phyloP scores from a whole-genome alignment of 2,329 filamentous ascomycete genomes.

The Myriosclerotinia curreyana region DNA sequence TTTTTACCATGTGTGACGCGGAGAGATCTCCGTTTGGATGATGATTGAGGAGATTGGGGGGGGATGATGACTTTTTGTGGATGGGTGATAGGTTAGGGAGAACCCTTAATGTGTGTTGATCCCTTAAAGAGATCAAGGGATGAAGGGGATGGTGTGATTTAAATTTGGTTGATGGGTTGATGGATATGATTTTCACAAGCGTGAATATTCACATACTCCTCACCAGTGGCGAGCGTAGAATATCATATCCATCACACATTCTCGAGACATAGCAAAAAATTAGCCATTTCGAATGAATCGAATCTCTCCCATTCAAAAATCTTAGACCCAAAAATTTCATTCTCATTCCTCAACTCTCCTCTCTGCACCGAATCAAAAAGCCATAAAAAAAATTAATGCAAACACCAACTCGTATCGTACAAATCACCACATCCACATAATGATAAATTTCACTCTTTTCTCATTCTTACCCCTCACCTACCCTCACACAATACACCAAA shows the following conservation, averaged over 20 bases:
- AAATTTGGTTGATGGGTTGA: neutral
- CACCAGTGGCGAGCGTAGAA: neutral
- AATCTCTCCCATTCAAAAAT: too few species aligned
- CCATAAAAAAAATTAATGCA: neutral
- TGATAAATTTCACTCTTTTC: too few species aligned
- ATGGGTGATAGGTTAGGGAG: neutral
- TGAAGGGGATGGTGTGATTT: neutral
- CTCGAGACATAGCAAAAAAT: too few species aligned
- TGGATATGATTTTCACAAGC: neutral
- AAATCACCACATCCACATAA: neutral
- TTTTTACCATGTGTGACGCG: neutral
- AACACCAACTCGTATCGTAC: neutral
- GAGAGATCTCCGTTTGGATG: neutral
- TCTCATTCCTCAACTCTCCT: neutral
- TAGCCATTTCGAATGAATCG: too few species aligned
- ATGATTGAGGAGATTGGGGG: neutral
- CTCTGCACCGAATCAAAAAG: neutral
- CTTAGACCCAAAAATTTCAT: neutral
- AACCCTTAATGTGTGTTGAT: slow-evolving; percentile 4
- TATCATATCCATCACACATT: too few species aligned
- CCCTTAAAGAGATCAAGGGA: neutral
- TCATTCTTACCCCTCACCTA: neutral
- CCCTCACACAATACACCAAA: neutral
- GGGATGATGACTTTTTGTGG: neutral
- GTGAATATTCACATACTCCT: slow-evolving; percentile 2